Evolutionary conservation across 225 moss, liverwort and hornwort genomes (phyloP), one percentile per base, ranked within the genome.

Genomic region (Sphagnum contortum): DNA sequence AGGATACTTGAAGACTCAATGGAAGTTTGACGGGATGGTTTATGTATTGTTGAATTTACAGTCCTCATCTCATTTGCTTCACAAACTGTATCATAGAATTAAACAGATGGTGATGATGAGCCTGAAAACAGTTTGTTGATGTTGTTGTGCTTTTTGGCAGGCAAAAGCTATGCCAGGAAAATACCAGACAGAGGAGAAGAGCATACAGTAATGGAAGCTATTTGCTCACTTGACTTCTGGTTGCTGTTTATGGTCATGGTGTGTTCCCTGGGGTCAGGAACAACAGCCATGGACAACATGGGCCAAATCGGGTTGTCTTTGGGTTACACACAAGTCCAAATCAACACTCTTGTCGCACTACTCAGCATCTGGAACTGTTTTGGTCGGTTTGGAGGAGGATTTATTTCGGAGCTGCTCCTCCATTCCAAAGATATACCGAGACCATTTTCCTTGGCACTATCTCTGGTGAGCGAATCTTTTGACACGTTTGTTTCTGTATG

Each of bases 321-420:
- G 44, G 87, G 91, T 0, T 92, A 92, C 65, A 2, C 68, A 0
- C 2, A 69, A 0, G 75, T 70, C 0, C 68, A 53, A 5, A 79
- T 89, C 4, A 68, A 45, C 10, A 89, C 79, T 0, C 87, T 87
- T 11, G 81, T 89, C 0, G 84, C 87, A 0, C 68, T 92, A 2
- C 50, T 87, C 52, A 87, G 91, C 87, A 92, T 89, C 13, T 91
- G 86, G 91, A 91, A 92, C 62, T 83, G 82, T 51, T 71, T 89
- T 11, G 89, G 91, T 2, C 80, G 89, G 0, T 80, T 82, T 60
- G 76, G 72, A 2, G 82, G 83, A 4, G 91, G 91, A 0, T 78
- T 82, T 50, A 68, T 89, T 13, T 79, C 87, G 0, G 89, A 92
- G 45, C 62, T 66, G 3, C 79, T 78, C 6, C 57, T 92, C 11